Evolutionary conservation across 1,139 yeast genomes (phyloP).

Genomic region (Nakaseomyces glabratus): DNA sequence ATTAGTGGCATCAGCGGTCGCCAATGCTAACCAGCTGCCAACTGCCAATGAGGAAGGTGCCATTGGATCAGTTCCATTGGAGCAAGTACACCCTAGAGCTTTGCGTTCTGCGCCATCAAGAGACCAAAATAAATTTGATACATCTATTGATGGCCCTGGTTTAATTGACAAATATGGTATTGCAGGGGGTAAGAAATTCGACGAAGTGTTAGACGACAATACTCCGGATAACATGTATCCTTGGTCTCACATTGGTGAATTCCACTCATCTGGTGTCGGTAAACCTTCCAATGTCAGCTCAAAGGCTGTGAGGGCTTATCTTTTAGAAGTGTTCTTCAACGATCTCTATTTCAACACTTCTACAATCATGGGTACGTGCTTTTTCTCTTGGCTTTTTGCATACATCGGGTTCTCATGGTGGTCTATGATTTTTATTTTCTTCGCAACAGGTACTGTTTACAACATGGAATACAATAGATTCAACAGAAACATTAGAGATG

Average conservation of each 20-base stretch:
- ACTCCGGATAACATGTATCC: conserved; percentile 27
- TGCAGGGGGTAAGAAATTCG: conserved; percentile 12
- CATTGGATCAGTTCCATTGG: conserved; percentile 26
- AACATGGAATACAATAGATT: conserved; percentile 64
- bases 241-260: conserved; percentile 39
- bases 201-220: conserved; percentile 11
- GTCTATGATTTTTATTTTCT: conserved; percentile 47
- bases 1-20: conserved; percentile 23
- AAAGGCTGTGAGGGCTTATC: conserved; percentile 44
- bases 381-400: conserved; percentile 62
- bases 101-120: conserved; percentile 19
- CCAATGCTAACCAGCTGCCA: conserved; percentile 18
- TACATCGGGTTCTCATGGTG: conserved; percentile 37
- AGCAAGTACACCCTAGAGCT: conserved; percentile 23
- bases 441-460: conserved; percentile 58
- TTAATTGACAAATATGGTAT: conserved; percentile 13
- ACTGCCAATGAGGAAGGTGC: conserved; percentile 23
- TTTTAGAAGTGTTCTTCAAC: conserved; percentile 56
- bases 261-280: conserved; percentile 27
- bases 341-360: conserved; percentile 68
- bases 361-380: conserved; percentile 58
- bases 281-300: conserved; percentile 24
- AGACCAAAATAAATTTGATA: conserved; percentile 22
- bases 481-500: conserved; percentile 63
- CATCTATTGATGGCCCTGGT: conserved; percentile 25